Percentiles rank a stretch among this genome's conserved stretches.
Conservation (phyloP, 495 filamentous ascomycete species). For the Stereocaulon alpinum region DNA sequence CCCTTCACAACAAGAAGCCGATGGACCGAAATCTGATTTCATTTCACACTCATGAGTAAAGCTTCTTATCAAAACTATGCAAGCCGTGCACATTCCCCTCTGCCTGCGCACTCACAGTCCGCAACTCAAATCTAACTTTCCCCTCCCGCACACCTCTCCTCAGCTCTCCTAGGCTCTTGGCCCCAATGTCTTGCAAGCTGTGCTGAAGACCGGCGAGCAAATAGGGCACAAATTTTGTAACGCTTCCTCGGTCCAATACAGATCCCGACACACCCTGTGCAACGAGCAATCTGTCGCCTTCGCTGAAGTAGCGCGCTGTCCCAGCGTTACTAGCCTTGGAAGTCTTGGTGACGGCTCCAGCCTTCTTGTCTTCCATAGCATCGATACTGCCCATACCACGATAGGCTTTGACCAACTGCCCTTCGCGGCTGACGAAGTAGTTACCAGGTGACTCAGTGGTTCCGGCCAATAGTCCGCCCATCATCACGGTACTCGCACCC, state of each 20-base stretch:
- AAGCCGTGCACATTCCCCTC: constrained; percentile 94
- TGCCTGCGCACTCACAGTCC: constrained; percentile 85
- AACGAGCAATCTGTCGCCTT: constrained; percentile 86
- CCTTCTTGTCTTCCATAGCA: constrained; percentile 98
- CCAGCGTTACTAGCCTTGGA: constrained; percentile 87
- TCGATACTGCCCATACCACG: constrained; percentile 97
- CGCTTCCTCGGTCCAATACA: constrained; percentile 63
- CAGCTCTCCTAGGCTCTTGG: constrained; percentile 62
- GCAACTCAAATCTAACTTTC: constrained; percentile 80
- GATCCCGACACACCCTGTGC: constrained; percentile 89
- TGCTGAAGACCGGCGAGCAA: constrained; percentile 92
- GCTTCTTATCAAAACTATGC: constrained; percentile 98
- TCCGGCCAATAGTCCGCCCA: constrained; percentile 94
- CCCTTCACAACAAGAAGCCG: too few relatives aligned
- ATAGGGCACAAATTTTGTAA: constrained; percentile 93
- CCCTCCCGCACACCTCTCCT: constrained; percentile 67
- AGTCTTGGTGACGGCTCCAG: constrained; percentile 53
- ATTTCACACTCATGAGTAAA: constrained; percentile 59
- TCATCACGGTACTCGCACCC: constrained; percentile 95
- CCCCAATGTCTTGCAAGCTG: constrained; percentile 90
- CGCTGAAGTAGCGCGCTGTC: constrained; percentile 96
- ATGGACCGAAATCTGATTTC: too few relatives aligned
- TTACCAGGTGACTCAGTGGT: constrained; percentile 96
- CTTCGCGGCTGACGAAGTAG: constrained; percentile 89
- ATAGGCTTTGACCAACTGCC: constrained; percentile 97